A percentile compares a stretch with the other conserved stretches of the same genome.
Conservation (phyloP, 169 alveolate genomes). For the Neospora caninum region DNA sequence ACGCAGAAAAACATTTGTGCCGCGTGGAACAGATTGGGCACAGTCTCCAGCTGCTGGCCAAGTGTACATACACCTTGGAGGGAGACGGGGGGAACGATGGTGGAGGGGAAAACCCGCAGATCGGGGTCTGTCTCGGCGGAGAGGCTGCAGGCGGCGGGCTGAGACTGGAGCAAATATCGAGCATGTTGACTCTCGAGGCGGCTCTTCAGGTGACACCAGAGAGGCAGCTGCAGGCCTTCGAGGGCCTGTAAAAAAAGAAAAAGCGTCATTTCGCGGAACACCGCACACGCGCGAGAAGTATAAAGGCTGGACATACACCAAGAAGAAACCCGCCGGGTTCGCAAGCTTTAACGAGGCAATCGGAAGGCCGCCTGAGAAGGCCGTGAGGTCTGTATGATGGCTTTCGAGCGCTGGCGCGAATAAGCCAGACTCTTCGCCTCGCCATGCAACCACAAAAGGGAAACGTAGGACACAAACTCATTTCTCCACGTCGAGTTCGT, state of each 20-base stretch:
- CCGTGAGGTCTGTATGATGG: too few species aligned
- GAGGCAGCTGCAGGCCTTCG: not conserved
- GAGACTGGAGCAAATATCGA: not conserved
- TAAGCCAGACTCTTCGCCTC: too few species aligned
- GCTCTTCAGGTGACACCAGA: not conserved
- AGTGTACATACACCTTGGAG: constrained; percentile 34
- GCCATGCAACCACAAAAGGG: too few species aligned
- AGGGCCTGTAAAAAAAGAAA: not conserved
- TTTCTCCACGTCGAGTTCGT: too few species aligned
- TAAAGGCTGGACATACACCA: not conserved
- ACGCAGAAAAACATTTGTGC: not conserved
- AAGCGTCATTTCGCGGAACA: not conserved
- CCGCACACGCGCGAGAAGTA: not conserved
- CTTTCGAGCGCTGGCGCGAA: too few species aligned
- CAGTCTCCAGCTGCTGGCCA: not conserved
- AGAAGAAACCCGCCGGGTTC: too few species aligned
- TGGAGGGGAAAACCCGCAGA: not conserved
- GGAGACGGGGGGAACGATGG: not conserved
- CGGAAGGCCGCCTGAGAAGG: too few species aligned
- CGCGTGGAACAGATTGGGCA: not conserved
- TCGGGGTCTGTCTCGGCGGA: not conserved
- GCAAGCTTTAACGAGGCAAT: too few species aligned
- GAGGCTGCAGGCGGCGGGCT: not conserved
- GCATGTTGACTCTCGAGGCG: not conserved
- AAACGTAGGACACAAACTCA: too few species aligned